phyloP scores from a whole-genome alignment of 1,284 basidiomycete species.

The Ganoderma multipileum region DNA sequence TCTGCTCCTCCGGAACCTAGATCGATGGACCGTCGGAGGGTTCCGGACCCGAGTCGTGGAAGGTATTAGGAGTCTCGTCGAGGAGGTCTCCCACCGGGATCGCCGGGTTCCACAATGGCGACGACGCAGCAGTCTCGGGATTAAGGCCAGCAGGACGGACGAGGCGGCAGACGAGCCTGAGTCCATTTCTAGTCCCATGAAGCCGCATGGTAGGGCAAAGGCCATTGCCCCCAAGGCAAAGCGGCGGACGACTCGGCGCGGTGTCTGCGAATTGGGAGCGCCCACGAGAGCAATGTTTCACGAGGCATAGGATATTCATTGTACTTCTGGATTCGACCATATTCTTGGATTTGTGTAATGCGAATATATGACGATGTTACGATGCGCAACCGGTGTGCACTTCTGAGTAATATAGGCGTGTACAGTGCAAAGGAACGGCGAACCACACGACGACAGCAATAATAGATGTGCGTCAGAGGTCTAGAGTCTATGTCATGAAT shows the following conservation, averaged over 20 bases:
- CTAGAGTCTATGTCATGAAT: conserved; percentile 13
- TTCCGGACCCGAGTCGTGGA: conserved; percentile 46
- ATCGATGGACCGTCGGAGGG: conserved; percentile 50
- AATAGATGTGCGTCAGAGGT: neutral
- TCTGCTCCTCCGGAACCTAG: conserved; percentile 61
- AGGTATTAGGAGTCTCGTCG: conserved; percentile 37
- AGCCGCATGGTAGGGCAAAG: neutral
- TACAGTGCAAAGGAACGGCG: neutral
- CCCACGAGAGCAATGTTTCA: too few relatives aligned
- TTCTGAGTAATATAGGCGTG: neutral
- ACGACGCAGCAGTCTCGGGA: conserved; percentile 45
- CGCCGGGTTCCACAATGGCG: conserved; percentile 52
- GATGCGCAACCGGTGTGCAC: conserved; percentile 2
- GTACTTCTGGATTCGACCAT: conserved; percentile 1
- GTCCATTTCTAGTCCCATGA: conserved; percentile 9
- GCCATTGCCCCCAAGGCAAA: neutral
- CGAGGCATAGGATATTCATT: neutral
- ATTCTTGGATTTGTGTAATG: neutral
- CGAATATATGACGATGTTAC: conserved; percentile 4
- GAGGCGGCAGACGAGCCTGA: neutral
- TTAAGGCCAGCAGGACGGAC: conserved; percentile 16
- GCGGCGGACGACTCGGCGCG: conserved; percentile 5
- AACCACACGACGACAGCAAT: neutral
- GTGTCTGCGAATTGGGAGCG: neutral
- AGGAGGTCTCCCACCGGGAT: conserved; percentile 46